A percentile compares a stretch with the other conserved stretches of the same genome.
Conservation (phyloP, 1,284 basidiomycete species). For the Apiotrichum porosum region DNA sequence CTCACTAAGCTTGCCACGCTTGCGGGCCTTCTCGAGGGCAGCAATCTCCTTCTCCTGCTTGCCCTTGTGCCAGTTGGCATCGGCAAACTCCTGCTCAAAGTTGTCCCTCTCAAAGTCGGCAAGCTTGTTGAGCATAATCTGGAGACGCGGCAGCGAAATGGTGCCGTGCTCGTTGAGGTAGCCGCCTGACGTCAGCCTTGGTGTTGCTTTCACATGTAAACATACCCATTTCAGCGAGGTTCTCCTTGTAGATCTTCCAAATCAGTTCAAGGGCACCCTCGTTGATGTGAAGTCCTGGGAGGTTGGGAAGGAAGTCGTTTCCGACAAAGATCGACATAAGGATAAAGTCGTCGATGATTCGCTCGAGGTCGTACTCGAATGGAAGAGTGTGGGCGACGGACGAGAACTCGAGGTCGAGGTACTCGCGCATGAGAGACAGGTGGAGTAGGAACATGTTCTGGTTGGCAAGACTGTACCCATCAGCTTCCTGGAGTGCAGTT, state of each 20-base stretch:
- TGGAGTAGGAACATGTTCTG: conserved; percentile 95
- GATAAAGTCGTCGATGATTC: conserved; percentile 96
- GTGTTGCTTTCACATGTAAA: neutral
- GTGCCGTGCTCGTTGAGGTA: conserved; percentile 88
- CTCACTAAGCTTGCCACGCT: conserved; percentile 44
- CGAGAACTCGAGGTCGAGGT: conserved; percentile 90
- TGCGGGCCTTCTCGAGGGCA: conserved; percentile 48
- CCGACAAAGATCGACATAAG: conserved; percentile 93
- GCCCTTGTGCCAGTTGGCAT: conserved; percentile 83
- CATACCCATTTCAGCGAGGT: conserved; percentile 58
- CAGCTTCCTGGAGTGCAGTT: neutral
- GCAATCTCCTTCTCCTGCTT: conserved; percentile 71
- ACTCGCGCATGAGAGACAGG: conserved; percentile 90
- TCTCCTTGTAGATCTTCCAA: conserved; percentile 91
- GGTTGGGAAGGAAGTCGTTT: conserved; percentile 94
- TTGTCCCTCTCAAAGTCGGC: conserved; percentile 78
- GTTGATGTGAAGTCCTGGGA: conserved; percentile 96
- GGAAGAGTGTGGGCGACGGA: conserved; percentile 54
- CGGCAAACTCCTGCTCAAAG: conserved; percentile 85
- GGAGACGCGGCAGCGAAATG: conserved; percentile 75
- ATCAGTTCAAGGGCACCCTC: conserved; percentile 89
- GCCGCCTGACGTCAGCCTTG: conserved; percentile 58
- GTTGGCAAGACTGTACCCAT: conserved; percentile 63
- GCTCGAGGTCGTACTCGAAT: conserved; percentile 78
- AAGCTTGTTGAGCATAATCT: conserved; percentile 84